Base-by-base conservation (phyloP, 768 basidiomycete genomes). In the Suillus fuscotomentosus region DNA sequence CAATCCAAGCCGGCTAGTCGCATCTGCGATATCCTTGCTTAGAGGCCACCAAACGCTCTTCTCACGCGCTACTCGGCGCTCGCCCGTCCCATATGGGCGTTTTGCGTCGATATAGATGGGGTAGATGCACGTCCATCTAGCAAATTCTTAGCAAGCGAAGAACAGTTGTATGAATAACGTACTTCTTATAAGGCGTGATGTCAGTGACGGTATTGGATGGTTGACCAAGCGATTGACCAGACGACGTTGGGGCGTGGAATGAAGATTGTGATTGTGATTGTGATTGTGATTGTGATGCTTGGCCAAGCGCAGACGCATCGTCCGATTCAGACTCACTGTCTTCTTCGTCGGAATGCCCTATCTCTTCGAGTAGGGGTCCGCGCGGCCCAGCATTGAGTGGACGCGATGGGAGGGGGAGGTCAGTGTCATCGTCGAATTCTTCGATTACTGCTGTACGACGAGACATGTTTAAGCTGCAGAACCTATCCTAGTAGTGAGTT, bases 91-190 rank as follows among this genome's bases (percentile, higher is more conserved):
- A 75, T 93, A 92, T 0, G 95, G 88, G 2, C 90, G 89, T 75
- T 98, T 97, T 42, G 96, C 95, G 77, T 99, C 97, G 63, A 99
- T 86, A 77, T 98, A 98, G 72, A 98, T 91, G 6, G 97, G 97
- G 75, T 99, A 99, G 72, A 99, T 87, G 70, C 92, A 93, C 53
- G 94, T 90, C 96, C 96, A 97, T 70, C 95, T 97, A 71, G 15
- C 61, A 65, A 51, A 59, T 38, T 38, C 22, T 60, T 39, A 61
- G 60, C 20, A 64, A 59, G 39, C 45, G 20, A 64, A 69, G 64
- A 36, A 38, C 60, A 56, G 43, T 47, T 38, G 53, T 54, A 61
- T 38, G 45, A 34, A 22, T 51, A 36, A 83, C 86, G 71, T 72
- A 93, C 92, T 83, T 86, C 82, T 94, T 93, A 73, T 92, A 94